phyloP scores from a whole-genome alignment of 2,329 filamentous ascomycete genomes.

The Calycina herbarum region DNA sequence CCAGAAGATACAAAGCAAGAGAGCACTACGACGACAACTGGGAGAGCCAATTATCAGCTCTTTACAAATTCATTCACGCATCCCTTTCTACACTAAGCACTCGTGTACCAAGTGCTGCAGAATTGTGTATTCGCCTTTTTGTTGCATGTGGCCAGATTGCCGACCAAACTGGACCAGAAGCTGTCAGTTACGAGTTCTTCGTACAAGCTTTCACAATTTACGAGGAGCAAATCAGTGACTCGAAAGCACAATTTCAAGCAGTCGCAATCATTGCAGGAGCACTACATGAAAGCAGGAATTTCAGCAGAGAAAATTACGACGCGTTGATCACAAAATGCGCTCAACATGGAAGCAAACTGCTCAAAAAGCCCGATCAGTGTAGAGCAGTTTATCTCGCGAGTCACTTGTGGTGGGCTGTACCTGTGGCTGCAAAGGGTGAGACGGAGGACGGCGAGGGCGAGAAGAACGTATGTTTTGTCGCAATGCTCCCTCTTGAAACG shows the following conservation, averaged over 20 bases:
- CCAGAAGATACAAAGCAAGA: conserved; percentile 81
- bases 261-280: conserved; percentile 92
- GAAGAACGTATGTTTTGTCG: conserved; percentile 61
- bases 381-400: conserved; percentile 94
- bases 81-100: conserved; percentile 84
- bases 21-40: conserved; percentile 84
- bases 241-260: conserved; percentile 94
- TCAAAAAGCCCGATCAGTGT: conserved; percentile 98
- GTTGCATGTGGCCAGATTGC: conserved; percentile 90
- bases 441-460: conserved; percentile 65
- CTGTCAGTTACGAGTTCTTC: conserved; percentile 97
- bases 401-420: conserved; percentile 96
- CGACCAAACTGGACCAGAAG: conserved; percentile 87
- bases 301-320: conserved; percentile 97
- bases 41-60: conserved; percentile 70
- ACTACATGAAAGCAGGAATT: conserved; percentile 84
- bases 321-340: conserved; percentile 98
- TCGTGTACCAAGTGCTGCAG: conserved; percentile 78
- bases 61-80: conserved; percentile 96
- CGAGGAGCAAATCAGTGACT: conserved; percentile 93
- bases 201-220: conserved; percentile 98
- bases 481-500: not conserved
- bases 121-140: conserved; percentile 86
- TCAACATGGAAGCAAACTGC: conserved; percentile 90
- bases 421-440: conserved; percentile 75